Evolutionary conservation across 1,284 basidiomycete genomes (phyloP).

Genomic region (Ustilago sp.): DNA sequence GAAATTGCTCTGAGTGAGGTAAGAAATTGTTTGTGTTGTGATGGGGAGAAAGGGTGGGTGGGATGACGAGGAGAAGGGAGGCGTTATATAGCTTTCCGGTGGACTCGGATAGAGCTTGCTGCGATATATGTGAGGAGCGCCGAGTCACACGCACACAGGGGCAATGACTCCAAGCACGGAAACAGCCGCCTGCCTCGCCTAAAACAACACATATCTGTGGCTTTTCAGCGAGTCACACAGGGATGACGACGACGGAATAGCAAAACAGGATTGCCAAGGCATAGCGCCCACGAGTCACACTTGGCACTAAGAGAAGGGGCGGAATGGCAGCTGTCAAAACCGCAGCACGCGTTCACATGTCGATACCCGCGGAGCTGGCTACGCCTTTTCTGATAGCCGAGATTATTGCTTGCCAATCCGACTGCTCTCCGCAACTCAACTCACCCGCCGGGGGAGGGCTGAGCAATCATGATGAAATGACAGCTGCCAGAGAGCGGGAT

Average conservation of each 20-base stretch:
- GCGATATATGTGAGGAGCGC: too few species aligned
- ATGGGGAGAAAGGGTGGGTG: not conserved
- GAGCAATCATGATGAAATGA: too few species aligned
- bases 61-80: not conserved
- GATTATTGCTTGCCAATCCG: not conserved
- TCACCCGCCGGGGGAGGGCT: too few species aligned
- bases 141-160: too few species aligned
- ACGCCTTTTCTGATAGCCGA: constrained; percentile 5
- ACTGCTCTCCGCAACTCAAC: too few species aligned
- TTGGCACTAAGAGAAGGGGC: not conserved
- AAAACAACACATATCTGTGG: not conserved
- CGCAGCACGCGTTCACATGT: not conserved
- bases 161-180: not conserved
- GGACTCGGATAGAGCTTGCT: not conserved
- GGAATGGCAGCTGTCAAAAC: constrained; percentile 16
- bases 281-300: constrained; percentile 1
- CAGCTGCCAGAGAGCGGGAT: not conserved
- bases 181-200: not conserved
- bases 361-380: constrained; percentile 14
- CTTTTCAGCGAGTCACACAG: not conserved
- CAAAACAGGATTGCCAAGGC: not conserved
- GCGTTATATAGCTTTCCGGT: constrained; percentile 1
- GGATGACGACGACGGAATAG: not conserved
- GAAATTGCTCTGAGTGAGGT: not conserved
- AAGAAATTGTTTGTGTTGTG: not conserved